phyloP scores from a whole-genome alignment of 176 grass and related monocot genomes.

The Pontederia paniculata region DNA sequence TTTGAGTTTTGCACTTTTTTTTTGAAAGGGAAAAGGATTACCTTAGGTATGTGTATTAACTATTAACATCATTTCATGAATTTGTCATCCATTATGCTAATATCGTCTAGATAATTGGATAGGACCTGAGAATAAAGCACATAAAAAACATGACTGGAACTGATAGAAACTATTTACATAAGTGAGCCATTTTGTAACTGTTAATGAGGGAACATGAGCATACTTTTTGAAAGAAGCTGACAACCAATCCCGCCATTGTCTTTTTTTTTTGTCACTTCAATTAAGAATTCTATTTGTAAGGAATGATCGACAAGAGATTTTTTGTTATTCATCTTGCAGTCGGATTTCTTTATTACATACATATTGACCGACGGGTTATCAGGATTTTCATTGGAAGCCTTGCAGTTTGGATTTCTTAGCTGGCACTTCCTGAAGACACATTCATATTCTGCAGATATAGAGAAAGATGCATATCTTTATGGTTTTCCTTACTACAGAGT shows the following conservation, averaged over 20 bases:
- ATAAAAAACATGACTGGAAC: too few species aligned
- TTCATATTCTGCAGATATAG: slow-evolving; percentile 22
- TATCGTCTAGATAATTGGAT: too few species aligned
- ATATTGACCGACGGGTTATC: slow-evolving; percentile 87
- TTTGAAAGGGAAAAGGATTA: too few species aligned
- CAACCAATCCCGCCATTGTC: not conserved
- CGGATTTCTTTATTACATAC: slow-evolving; percentile 95
- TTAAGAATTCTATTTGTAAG: not conserved
- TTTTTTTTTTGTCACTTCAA: not conserved
- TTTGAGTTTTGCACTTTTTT: too few species aligned
- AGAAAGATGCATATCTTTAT: slow-evolving; percentile 47
- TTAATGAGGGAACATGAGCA: too few species aligned
- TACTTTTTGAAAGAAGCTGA: too few species aligned
- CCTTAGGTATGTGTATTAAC: too few species aligned
- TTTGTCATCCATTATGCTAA: too few species aligned
- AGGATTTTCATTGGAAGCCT: slow-evolving; percentile 80
- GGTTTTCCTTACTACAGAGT: slow-evolving; percentile 76
- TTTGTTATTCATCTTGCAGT: slow-evolving; percentile 34
- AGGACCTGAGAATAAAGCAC: too few species aligned
- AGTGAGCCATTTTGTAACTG: too few species aligned
- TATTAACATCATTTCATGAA: too few species aligned
- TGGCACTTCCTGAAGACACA: slow-evolving; percentile 46
- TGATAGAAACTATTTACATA: too few species aligned
- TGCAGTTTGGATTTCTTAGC: slow-evolving; percentile 64
- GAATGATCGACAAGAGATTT: not conserved